Percentiles rank a stretch among this genome's conserved stretches.
These are phyloP conservation scores for Geotrichum bryndzae DNA, from an alignment of 1,139 yeast genomes.

Conservation along the genomic window DNA sequence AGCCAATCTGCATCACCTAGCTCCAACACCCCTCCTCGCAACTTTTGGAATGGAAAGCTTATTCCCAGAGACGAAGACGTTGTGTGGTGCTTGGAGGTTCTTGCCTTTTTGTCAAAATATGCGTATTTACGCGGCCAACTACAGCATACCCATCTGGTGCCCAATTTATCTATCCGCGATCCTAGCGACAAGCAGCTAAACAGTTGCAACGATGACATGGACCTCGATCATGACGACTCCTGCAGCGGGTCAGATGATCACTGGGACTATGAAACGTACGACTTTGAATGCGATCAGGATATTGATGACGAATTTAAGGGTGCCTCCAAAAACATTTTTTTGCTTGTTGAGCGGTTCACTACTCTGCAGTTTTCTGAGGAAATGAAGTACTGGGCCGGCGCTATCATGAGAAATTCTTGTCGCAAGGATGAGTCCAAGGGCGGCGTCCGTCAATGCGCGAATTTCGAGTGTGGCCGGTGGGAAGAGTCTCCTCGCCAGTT, in stretches of 20 bases:
- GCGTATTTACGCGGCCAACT: constrained; percentile 68
- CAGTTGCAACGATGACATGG: constrained; percentile 23
- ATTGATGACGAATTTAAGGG: constrained; percentile 40
- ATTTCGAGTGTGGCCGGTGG: constrained; percentile 93
- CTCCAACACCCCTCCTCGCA: constrained; percentile 36
- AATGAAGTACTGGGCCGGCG: constrained; percentile 94
- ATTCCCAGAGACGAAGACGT: constrained; percentile 90
- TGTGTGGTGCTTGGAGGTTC: constrained; percentile 82
- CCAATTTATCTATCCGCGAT: constrained; percentile 37
- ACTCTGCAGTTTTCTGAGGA: constrained; percentile 62
- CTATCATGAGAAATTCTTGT: constrained; percentile 91
- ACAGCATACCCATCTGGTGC: constrained; percentile 62
- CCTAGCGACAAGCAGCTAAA: constrained; percentile 19
- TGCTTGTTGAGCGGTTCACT: constrained; percentile 87
- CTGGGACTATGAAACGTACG: constrained; percentile 59
- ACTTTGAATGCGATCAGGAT: constrained; percentile 42
- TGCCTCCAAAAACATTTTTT: constrained; percentile 67
- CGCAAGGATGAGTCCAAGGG: constrained; percentile 81
- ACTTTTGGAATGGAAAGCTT: constrained; percentile 66
- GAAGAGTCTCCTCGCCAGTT: constrained; percentile 84
- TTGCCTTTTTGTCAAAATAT: constrained; percentile 90
- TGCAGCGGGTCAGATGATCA: constrained; percentile 16
- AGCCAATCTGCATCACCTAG: constrained; percentile 7
- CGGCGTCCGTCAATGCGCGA: constrained; percentile 93
- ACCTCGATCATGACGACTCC: constrained; percentile 17